Base-by-base conservation (phyloP, 2,329 filamentous ascomycete genomes). In the Davidsoniella eucalypti region DNA sequence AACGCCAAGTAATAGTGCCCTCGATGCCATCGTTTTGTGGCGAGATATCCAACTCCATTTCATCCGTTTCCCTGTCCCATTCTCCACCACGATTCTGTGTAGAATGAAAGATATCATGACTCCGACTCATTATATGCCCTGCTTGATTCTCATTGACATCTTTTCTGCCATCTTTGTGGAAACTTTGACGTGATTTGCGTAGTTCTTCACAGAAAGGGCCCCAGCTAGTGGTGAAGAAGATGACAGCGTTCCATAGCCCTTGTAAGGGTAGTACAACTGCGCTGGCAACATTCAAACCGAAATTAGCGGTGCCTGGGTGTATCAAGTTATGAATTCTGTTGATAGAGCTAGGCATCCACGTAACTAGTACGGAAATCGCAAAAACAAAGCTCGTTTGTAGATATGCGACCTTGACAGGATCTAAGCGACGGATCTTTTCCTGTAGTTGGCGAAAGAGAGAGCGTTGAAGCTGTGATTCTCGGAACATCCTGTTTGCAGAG, bases 181-280 rank as follows among this genome's bases (percentile, higher is more conserved):
- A 10, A 6, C 18, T 1, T 43, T 43, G 25, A 17, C 41, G 41
- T 21, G 18, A 4, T 10, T 49, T 12, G 12, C 23, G 5, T n/a
- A 36, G 18, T 18, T 50, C 51, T 39, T 53, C 47, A 44, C 63
- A 67, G 50, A 70, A 64, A 40, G 64, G 56, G 0, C 18, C 45
- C 65, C 68, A 72, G 55, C 71, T 84, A 1, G 82, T 84, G 4
- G 74, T 73, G 53, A 83, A 75, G 64, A 87, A 90, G 51, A 92
- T 85, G 48, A 85, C 66, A 26, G 78, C 75, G 59, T 90, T 90
- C 83, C 84, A 88, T 29, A 87, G 74, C 0, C 85, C 85, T 61
- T 90, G 85, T 1, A 87, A 68, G 0, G 85, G 84, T 3, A 90
- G 68, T 0, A 88, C 84, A 1, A 84, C 69, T 2, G 81, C 79